Percentiles rank a stretch among this genome's conserved stretches.
These are phyloP conservation scores for Spathaspora hagerdaliae DNA, from an alignment of 805 yeast genomes.

Conservation along the genomic window DNA sequence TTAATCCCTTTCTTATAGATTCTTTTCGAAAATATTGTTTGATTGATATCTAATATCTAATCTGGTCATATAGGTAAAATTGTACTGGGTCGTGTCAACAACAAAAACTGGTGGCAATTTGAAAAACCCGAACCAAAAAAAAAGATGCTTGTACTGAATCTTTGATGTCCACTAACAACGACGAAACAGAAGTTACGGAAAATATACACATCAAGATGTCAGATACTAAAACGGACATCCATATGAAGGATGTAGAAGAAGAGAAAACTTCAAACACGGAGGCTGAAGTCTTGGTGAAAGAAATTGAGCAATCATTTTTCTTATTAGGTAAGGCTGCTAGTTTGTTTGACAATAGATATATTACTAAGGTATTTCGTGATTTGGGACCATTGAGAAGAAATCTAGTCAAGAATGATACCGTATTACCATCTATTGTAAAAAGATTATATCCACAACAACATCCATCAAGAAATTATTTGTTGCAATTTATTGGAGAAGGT, in stretches of 20 bases:
- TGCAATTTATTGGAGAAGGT: conserved; percentile 26
- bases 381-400: conserved; percentile 69
- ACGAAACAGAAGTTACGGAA: no score
- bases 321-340: conserved; percentile 59
- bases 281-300: conserved; percentile 19
- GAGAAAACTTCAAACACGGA: neutral
- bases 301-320: conserved; percentile 41
- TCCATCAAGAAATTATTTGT: conserved; percentile 39
- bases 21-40: no score
- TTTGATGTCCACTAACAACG: no score
- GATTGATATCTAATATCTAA: no score
- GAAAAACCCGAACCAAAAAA: no score
- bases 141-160: no score
- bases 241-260: conserved; percentile 7
- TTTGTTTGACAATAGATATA: conserved; percentile 80
- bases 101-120: no score
- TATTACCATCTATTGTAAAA: conserved; percentile 53
- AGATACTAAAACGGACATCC: conserved; percentile 3
- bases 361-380: conserved; percentile 81
- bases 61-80: no score
- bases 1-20: no score
- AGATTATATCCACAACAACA: conserved; percentile 51
- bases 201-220: neutral
- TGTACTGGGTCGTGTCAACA: no score
- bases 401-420: conserved; percentile 40